Percentiles rank a stretch among this genome's conserved stretches.
Conservation (phyloP, 495 filamentous ascomycete species). For the Penicillium bialowiezense region DNA sequence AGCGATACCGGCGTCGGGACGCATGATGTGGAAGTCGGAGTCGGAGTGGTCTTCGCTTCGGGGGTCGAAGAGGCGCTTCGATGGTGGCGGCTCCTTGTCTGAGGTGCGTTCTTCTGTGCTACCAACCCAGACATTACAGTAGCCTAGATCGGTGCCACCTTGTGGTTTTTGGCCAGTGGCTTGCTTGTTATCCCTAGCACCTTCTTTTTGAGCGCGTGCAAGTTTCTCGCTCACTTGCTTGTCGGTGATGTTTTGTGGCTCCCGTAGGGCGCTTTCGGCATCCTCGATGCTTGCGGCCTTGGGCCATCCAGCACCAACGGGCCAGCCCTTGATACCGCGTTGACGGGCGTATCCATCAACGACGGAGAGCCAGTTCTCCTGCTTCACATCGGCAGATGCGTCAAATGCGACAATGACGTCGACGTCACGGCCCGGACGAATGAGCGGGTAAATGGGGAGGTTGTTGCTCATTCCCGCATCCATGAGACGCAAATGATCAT, state of each 20-base stretch:
- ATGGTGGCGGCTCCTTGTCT: conserved; percentile 60
- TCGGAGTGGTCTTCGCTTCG: conserved; percentile 34
- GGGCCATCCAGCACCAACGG: conserved; percentile 88
- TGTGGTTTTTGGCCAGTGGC: conserved; percentile 4
- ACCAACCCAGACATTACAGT: conserved; percentile 96
- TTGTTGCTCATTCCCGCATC: conserved; percentile 99
- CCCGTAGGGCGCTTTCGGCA: conserved; percentile 61
- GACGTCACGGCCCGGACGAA: conserved; percentile 81
- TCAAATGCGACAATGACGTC: conserved; percentile 92
- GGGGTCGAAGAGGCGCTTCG: conserved; percentile 53
- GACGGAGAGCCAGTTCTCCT: conserved; percentile 89
- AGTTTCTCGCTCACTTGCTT: conserved; percentile 62
- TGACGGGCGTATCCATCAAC: conserved; percentile 89
- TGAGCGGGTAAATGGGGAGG: conserved; percentile 88
- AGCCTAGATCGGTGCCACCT: conserved; percentile 64
- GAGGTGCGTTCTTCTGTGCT: conserved; percentile 66
- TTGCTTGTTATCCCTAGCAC: conserved; percentile 1
- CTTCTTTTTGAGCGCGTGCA: conserved; percentile 49
- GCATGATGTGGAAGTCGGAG: conserved; percentile 70
- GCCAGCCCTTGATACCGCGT: conserved; percentile 89
- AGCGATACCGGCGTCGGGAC: conserved; percentile 78
- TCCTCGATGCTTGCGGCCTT: conserved; percentile 51
- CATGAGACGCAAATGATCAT: conserved; percentile 79
- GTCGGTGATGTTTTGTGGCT: conserved; percentile 59
- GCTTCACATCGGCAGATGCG: conserved; percentile 77